These are phyloP conservation scores for Kwoniella sp. DNA, from an alignment of 768 basidiomycete genomes.

Conservation along the genomic window DNA sequence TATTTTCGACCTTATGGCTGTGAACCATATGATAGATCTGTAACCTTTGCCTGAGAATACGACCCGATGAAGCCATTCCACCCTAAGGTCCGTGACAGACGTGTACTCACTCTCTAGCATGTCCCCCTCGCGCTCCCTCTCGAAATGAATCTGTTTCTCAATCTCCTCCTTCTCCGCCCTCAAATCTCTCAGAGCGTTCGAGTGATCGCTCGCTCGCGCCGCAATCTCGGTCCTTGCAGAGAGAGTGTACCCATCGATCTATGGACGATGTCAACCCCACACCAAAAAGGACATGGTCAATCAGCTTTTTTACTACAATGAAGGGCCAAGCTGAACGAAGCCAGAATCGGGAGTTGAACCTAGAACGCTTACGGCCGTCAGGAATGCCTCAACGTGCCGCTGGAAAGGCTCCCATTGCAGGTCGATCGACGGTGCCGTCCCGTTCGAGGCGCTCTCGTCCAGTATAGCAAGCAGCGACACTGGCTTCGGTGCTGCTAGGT, in stretches of 20 bases:
- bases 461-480: constrained; percentile 34
- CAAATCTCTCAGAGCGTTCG: constrained; percentile 66
- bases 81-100: too few species aligned
- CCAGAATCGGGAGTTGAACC: too few species aligned
- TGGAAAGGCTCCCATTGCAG: constrained; percentile 51
- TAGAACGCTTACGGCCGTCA: constrained; percentile 44
- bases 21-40: too few species aligned
- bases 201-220: constrained; percentile 67
- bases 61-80: too few species aligned
- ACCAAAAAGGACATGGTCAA: neutral
- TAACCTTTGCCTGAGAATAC: neutral
- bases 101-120: constrained; percentile 69
- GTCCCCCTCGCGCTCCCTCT: constrained; percentile 77
- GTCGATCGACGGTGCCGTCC: constrained; percentile 32
- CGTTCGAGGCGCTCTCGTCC: constrained; percentile 20
- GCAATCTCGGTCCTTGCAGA: constrained; percentile 71
- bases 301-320: too few species aligned
- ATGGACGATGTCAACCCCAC: neutral
- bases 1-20: too few species aligned
- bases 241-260: constrained; percentile 66
- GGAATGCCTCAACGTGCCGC: constrained; percentile 44
- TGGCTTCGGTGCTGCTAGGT: constrained; percentile 20
- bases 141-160: constrained; percentile 72
- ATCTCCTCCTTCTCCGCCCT: constrained; percentile 66
- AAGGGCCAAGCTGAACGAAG: neutral